These are phyloP conservation scores for Aphanomyces cochlioides DNA, from an alignment of 352 stramenopile genomes.

Conservation along the genomic window DNA sequence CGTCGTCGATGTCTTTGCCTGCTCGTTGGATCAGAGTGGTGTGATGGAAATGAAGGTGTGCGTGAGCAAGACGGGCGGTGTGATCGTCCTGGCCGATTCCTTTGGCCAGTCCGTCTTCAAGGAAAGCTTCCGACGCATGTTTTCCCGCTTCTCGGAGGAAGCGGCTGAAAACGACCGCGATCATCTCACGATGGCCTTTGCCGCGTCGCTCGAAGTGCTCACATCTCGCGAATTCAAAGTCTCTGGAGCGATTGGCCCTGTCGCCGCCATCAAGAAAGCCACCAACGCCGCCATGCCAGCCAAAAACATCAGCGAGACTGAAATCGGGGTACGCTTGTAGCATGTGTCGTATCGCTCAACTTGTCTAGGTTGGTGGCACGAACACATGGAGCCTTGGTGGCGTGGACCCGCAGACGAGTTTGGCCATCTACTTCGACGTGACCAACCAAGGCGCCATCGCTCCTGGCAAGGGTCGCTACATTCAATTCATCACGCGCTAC, in stretches of 20 bases:
- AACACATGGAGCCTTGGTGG: slow-evolving; percentile 96
- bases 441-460: slow-evolving; percentile 64
- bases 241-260: slow-evolving; percentile 95
- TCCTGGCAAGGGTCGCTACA: slow-evolving; percentile 91
- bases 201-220: slow-evolving; percentile 94
- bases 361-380: slow-evolving; percentile 53
- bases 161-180: slow-evolving; percentile 93
- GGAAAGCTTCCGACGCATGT: slow-evolving; percentile 97
- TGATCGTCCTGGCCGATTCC: slow-evolving; percentile 98
- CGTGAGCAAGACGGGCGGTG: slow-evolving; percentile 97
- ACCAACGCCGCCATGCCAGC: slow-evolving; percentile 44
- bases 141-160: slow-evolving; percentile 94
- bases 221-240: slow-evolving; percentile 99
- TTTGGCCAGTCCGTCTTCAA: slow-evolving; percentile 99
- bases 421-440: slow-evolving; percentile 99
- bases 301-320: slow-evolving; percentile 95
- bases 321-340: slow-evolving; percentile 75
- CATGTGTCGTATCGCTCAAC: no score
- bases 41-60: slow-evolving; percentile 98
- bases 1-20: slow-evolving; percentile 99
- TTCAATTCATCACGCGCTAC: slow-evolving; percentile 99
- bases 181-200: slow-evolving; percentile 95
- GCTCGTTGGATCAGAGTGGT: slow-evolving; percentile 95
- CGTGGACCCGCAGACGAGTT: slow-evolving; percentile 96
- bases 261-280: slow-evolving; percentile 94